Percentiles rank a stretch among this genome's conserved stretches.
Conservation (phyloP, 2,329 filamentous ascomycete species). For the Diaporthe capsici region DNA sequence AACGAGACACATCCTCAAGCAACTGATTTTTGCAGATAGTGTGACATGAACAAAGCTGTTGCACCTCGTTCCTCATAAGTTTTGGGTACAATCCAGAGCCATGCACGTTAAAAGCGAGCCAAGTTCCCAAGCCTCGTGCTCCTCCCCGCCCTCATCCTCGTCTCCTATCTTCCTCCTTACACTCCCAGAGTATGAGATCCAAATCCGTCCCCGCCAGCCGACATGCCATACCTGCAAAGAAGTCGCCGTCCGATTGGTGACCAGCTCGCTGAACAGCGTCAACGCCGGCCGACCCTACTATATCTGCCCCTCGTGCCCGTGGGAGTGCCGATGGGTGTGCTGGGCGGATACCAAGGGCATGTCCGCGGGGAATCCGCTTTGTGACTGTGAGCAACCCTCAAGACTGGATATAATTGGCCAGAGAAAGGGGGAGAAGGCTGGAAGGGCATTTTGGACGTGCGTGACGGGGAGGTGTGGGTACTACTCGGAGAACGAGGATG, state of each 20-base stretch:
- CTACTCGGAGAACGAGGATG: slow-evolving; percentile 28
- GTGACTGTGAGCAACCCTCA: neutral
- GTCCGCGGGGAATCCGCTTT: neutral
- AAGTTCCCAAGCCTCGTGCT: neutral
- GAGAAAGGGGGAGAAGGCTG: neutral
- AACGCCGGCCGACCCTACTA: slow-evolving; percentile 30
- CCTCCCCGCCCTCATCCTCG: neutral
- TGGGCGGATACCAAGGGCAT: slow-evolving; percentile 25
- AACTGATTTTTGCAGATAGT: neutral
- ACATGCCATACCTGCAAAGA: neutral
- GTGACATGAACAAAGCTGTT: neutral
- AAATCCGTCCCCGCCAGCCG: neutral
- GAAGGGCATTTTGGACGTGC: slow-evolving; percentile 25
- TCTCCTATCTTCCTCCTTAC: neutral
- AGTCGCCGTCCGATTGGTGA: neutral
- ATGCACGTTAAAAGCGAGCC: neutral
- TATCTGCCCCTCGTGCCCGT: slow-evolving; percentile 16
- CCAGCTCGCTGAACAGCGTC: neutral
- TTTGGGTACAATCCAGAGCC: neutral
- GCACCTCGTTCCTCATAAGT: neutral
- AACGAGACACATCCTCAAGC: neutral
- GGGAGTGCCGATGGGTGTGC: neutral
- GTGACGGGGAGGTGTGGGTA: neutral
- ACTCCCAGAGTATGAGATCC: neutral
- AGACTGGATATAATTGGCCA: slow-evolving; percentile 11